phyloP scores from a whole-genome alignment of 1,139 yeast species.

The Saccharomyces hybrid region DNA sequence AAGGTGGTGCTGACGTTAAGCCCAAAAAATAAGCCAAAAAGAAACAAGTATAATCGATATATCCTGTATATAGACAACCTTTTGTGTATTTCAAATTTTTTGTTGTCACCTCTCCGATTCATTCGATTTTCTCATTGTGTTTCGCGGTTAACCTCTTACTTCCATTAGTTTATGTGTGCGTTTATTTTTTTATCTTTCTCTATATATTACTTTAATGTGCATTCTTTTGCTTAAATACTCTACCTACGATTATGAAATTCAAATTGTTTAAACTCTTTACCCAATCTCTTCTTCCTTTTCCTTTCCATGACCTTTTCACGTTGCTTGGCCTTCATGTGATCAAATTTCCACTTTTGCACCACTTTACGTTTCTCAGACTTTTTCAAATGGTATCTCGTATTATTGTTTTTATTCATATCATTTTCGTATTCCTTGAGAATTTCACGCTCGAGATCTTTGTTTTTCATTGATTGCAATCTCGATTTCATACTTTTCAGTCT shows the following conservation, averaged over 20 bases:
- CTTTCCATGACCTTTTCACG: conserved; percentile 86
- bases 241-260: conserved; percentile 41
- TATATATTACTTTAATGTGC: neutral
- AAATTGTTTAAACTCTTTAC: conserved; percentile 80
- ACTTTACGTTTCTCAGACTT: conserved; percentile 76
- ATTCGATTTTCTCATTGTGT: neutral
- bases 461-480: conserved; percentile 66
- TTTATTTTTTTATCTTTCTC: neutral
- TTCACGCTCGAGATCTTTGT: conserved; percentile 65
- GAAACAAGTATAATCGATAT: neutral
- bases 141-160: too few species aligned
- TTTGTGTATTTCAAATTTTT: neutral
- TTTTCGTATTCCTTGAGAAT: conserved; percentile 43
- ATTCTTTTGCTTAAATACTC: neutral
- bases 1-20: conserved; percentile 12
- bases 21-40: conserved; percentile 3
- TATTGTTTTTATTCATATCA: conserved; percentile 31
- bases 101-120: neutral
- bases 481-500: conserved; percentile 59
- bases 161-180: neutral
- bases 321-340: conserved; percentile 72
- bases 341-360: conserved; percentile 82
- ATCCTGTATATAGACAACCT: neutral
- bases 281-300: conserved; percentile 86
- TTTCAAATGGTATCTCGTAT: conserved; percentile 54